These are phyloP conservation scores for Aspergillus hiratsukae DNA, from an alignment of 2,329 filamentous ascomycete genomes.

Conservation along the genomic window DNA sequence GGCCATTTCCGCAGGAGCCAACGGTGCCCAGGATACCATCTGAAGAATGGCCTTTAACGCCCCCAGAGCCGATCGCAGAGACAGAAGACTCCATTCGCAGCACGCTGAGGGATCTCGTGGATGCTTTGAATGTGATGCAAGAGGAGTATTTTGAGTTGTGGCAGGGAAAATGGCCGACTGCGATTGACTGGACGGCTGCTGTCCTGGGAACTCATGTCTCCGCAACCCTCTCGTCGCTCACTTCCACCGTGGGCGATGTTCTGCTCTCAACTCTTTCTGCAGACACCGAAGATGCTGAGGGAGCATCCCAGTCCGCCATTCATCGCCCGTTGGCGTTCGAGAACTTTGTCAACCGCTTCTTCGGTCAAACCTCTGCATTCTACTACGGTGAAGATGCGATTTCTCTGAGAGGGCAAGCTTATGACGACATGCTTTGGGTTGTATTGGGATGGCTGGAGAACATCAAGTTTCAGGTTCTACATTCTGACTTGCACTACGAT, in stretches of 20 bases:
- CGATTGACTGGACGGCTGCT: conserved; percentile 92
- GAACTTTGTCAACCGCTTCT: conserved; percentile 79
- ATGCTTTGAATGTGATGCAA: conserved; percentile 72
- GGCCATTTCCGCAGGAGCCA: conserved; percentile 10
- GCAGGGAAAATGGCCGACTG: conserved; percentile 74
- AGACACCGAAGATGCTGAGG: not conserved
- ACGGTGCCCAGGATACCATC: conserved; percentile 7
- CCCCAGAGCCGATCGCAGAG: conserved; percentile 18
- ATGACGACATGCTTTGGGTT: conserved; percentile 94
- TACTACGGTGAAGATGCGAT: conserved; percentile 85
- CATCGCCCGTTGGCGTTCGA: conserved; percentile 51
- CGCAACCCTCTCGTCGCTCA: conserved; percentile 67
- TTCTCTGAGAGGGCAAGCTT: conserved; percentile 70
- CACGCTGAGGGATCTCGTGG: conserved; percentile 45
- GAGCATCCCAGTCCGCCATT: conserved; percentile 1
- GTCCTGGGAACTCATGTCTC: conserved; percentile 77
- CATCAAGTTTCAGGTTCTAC: conserved; percentile 69
- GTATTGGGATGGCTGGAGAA: conserved; percentile 86
- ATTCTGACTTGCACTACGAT: conserved; percentile 59
- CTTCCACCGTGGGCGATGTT: conserved; percentile 48
- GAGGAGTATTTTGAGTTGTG: conserved; percentile 70
- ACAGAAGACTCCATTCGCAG: conserved; percentile 7
- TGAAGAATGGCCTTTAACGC: conserved; percentile 8
- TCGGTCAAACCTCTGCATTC: conserved; percentile 68
- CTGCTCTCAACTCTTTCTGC: conserved; percentile 29